Percentiles rank a stretch among this genome's conserved stretches.
Evolutionary conservation across 805 yeast genomes (phyloP).

Genomic region (Clavispora asparagi): DNA sequence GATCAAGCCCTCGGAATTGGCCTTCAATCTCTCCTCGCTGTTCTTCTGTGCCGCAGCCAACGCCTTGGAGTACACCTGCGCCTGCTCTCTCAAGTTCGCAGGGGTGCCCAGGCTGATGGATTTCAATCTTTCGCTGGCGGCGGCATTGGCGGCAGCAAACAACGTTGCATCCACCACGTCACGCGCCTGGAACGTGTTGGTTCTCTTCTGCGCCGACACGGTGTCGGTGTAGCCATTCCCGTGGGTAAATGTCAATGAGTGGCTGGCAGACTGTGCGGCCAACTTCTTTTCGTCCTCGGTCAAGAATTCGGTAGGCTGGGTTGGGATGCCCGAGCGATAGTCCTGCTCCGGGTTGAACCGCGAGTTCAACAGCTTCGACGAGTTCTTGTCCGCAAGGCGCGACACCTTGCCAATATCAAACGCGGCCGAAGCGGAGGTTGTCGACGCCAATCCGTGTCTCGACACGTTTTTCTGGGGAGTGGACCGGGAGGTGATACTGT

Average conservation of each 20-base stretch:
- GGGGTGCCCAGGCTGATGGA: conserved; percentile 23
- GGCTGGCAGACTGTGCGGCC: conserved; percentile 56
- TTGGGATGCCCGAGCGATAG: conserved; percentile 33
- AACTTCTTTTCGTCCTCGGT: conserved; percentile 38
- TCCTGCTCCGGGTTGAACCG: conserved; percentile 40
- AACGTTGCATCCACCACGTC: conserved; percentile 43
- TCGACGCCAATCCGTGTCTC: conserved; percentile 33
- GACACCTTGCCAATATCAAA: conserved; percentile 33
- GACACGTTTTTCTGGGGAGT: conserved; percentile 34
- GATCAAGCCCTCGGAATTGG: conserved; percentile 49
- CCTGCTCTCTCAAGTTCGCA: conserved; percentile 36
- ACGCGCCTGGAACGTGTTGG: conserved; percentile 34
- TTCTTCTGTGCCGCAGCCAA: conserved; percentile 70
- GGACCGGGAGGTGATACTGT: conserved; percentile 41
- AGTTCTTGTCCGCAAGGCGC: conserved; percentile 33
- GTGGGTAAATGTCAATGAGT: conserved; percentile 46
- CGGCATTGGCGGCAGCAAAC: conserved; percentile 43
- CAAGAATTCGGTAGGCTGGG: conserved; percentile 25
- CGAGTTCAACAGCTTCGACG: conserved; percentile 33
- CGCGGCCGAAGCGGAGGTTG: conserved; percentile 12
- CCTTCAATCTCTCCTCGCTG: conserved; percentile 48
- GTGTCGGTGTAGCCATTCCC: conserved; percentile 24
- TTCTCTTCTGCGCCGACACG: conserved; percentile 22
- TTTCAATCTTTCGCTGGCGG: conserved; percentile 40
- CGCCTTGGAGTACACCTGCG: conserved; percentile 66